Percentiles rank a stretch among this genome's conserved stretches.
These are phyloP conservation scores for Auriculariales sp. DNA, from an alignment of 768 basidiomycete genomes.

Conservation along the genomic window DNA sequence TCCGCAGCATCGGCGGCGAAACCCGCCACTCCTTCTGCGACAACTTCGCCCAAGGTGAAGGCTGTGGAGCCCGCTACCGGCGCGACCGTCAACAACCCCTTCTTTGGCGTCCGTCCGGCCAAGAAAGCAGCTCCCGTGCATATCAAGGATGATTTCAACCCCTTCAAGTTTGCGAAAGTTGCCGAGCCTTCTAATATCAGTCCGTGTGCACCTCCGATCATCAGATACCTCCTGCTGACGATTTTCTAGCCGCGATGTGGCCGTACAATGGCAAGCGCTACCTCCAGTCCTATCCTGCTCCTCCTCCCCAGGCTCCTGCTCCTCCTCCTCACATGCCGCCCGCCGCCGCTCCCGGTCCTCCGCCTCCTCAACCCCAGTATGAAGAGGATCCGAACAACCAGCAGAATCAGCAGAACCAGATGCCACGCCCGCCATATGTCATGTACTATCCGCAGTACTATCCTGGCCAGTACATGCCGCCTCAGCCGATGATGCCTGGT, in stretches of 20 bases:
- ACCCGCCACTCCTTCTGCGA: constrained; percentile 25
- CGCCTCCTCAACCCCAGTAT: constrained; percentile 53
- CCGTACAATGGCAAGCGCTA: constrained; percentile 85
- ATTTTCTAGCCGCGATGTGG: constrained; percentile 53
- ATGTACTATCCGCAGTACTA: constrained; percentile 76
- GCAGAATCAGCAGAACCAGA: constrained; percentile 24
- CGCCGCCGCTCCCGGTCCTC: constrained; percentile 47
- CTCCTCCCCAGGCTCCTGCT: constrained; percentile 35
- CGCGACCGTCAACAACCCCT: constrained; percentile 51
- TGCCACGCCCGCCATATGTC: constrained; percentile 38
- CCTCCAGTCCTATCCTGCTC: constrained; percentile 56
- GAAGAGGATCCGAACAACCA: constrained; percentile 62
- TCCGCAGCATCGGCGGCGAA: constrained; percentile 22
- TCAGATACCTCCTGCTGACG: constrained; percentile 2
- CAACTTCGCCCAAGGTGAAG: constrained; percentile 50
- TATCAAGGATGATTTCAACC: constrained; percentile 94
- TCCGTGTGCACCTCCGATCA: constrained; percentile 24
- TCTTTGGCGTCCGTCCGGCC: constrained; percentile 70
- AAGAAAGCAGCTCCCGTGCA: constrained; percentile 68
- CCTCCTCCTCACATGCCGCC: constrained; percentile 36
- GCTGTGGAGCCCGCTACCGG: constrained; percentile 27
- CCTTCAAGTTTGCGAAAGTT: constrained; percentile 80
- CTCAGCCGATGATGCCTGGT: constrained; percentile 71
- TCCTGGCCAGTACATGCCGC: constrained; percentile 40
- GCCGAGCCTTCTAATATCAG: constrained; percentile 58